phyloP scores from a whole-genome alignment of 495 filamentous ascomycete species.

The Penicillium atrosanguineum region DNA sequence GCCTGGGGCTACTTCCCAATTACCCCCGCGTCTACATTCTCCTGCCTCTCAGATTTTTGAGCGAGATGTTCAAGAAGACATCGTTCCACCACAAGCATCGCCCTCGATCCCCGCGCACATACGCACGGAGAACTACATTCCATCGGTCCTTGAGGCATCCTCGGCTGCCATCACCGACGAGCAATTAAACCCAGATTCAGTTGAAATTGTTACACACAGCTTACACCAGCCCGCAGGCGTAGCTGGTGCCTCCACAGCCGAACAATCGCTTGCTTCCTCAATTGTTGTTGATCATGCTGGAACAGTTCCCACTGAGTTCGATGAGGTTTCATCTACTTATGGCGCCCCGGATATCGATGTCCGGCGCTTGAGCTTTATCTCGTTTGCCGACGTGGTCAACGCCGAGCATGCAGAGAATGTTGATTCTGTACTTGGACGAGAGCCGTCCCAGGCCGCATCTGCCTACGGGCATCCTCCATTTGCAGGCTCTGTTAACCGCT shows the following conservation, averaged over 20 bases:
- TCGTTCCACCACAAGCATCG: constrained; percentile 50
- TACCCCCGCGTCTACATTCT: constrained; percentile 60
- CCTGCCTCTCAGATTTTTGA: constrained; percentile 88
- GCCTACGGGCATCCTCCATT: constrained; percentile 38
- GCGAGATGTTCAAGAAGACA: constrained; percentile 82
- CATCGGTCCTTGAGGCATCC: constrained; percentile 82
- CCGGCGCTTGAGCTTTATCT: constrained; percentile 86
- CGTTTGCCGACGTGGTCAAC: constrained; percentile 92
- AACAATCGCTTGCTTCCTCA: constrained; percentile 34
- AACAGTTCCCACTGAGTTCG: constrained; percentile 49
- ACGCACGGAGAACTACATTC: constrained; percentile 87
- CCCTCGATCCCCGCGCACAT: constrained; percentile 85
- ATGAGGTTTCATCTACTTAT: constrained; percentile 54
- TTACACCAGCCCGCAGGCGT: constrained; percentile 72
- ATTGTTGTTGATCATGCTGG: constrained; percentile 48
- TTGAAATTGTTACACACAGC: constrained; percentile 83
- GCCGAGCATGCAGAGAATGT: constrained; percentile 64
- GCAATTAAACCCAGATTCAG: constrained; percentile 54
- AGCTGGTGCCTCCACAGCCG: constrained; percentile 43
- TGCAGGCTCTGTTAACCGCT: constrained; percentile 57
- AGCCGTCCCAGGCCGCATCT: constrained; percentile 57
- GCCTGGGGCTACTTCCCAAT: constrained; percentile 45
- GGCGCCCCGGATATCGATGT: constrained; percentile 70
- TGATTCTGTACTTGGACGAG: constrained; percentile 37
- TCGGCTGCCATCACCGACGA: constrained; percentile 82